Base-by-base conservation (phyloP, 148 eudicot genomes). In the Fagopyrum homotropicum region DNA sequence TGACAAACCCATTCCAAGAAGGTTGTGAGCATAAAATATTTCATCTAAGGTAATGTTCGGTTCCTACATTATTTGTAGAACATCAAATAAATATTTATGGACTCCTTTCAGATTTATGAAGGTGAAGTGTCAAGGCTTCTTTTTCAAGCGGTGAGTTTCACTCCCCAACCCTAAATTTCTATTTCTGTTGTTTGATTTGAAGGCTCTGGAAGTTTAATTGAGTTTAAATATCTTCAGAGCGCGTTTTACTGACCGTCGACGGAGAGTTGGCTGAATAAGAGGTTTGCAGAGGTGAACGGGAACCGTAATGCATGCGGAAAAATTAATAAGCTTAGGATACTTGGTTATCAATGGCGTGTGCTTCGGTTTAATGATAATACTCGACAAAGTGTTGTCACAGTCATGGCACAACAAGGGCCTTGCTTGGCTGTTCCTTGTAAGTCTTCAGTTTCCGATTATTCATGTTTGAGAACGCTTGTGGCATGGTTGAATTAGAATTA, bases 391-490 rank as follows among this genome's bases (percentile, higher is more conserved):
- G 82, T 91, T 1, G 98, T 83, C 48, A 94, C 92, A 88, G 80
- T 94, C 66, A 76, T 94, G 96, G 89, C 84, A 86, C 98, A 94
- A 80, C 96, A 90, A 78, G 80, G 93, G 40, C 84, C 86, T 81
- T 90, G 96, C 85, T 83, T 94, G 79, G 96, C 98, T 82, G 83
- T 92, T 80, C 98, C 98, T 45, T 94, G 98, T 90, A 86, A 84
- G 82, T 46, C 35, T 74, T 49, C 43, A 68, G 40, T 72, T 49
- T 72, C 40, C 45, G 40, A 72, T 72, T n/a, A n/a, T 66, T 17
- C 12, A 26, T 55, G 66, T 22, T 22, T 60, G 66, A 60, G 10
- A 60, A 4, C 60, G n/a, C 19, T 22, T 19, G 7, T 57, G 64
- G 4, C 35, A 57, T 57, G 35, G 3, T 57, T 55, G 26, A n/a